Percentiles rank a stretch among this genome's conserved stretches.
Evolutionary conservation across 768 basidiomycete species (phyloP).

Genomic region (Pholiota conissans): DNA sequence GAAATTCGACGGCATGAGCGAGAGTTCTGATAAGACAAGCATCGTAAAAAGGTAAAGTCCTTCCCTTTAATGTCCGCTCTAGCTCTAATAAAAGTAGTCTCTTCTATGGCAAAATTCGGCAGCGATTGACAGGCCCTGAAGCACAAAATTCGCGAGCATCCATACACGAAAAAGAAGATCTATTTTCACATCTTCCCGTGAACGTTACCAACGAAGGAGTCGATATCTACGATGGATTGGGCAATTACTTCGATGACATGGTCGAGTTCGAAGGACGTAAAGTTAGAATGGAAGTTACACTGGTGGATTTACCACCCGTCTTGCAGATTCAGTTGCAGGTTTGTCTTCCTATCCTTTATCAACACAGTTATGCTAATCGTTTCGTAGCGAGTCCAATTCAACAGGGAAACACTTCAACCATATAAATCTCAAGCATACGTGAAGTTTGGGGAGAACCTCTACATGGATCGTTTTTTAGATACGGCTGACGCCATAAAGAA

Average conservation of each 20-base stretch:
- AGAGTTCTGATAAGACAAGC: conserved; percentile 62
- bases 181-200: conserved; percentile 92
- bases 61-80: not conserved
- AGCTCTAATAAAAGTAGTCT: conserved; percentile 31
- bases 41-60: conserved; percentile 73
- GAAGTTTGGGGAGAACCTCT: conserved; percentile 83
- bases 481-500: conserved; percentile 72
- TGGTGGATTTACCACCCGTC: conserved; percentile 86
- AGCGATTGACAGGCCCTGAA: conserved; percentile 42
- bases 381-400: conserved; percentile 86
- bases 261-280: conserved; percentile 88
- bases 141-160: conserved; percentile 46
- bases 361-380: not conserved
- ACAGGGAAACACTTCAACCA: conserved; percentile 85
- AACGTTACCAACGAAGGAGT: conserved; percentile 88
- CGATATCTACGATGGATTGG: conserved; percentile 93
- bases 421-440: conserved; percentile 98
- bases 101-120: conserved; percentile 88
- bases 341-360: conserved; percentile 16
- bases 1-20: conserved; percentile 60
- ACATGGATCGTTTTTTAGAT: conserved; percentile 91
- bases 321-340: conserved; percentile 97
- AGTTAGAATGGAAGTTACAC: conserved; percentile 82
- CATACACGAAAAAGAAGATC: conserved; percentile 83
- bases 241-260: conserved; percentile 86